Conservation (phyloP, 2,329 filamentous ascomycete genomes). For the Alternaria solani region DNA sequence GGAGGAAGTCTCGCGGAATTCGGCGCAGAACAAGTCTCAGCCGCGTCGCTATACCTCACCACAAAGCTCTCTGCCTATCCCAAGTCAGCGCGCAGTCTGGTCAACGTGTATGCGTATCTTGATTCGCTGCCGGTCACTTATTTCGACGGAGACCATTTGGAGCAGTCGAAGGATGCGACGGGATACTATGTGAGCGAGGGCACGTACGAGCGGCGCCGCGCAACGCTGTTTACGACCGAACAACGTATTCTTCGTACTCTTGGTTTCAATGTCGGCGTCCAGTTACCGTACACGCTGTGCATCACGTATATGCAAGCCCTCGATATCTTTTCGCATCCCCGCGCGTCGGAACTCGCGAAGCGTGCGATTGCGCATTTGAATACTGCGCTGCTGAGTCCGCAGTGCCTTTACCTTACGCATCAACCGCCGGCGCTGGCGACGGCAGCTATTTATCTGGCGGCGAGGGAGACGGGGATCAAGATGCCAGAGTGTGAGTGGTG, state of each 20-base stretch:
- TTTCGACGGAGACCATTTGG: constrained; percentile 51
- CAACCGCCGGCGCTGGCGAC: constrained; percentile 87
- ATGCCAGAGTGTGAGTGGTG: constrained; percentile 91
- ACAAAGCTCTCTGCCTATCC: constrained; percentile 83
- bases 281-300: constrained; percentile 84
- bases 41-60: constrained; percentile 80
- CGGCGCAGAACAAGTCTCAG: constrained; percentile 76
- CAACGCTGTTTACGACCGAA: constrained; percentile 77
- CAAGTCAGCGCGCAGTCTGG: constrained; percentile 78
- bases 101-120: constrained; percentile 87
- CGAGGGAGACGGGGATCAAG: constrained; percentile 76
- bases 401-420: constrained; percentile 89
- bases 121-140: constrained; percentile 68
- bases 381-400: constrained; percentile 82
- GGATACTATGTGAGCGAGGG: constrained; percentile 73
- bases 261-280: constrained; percentile 83
- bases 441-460: constrained; percentile 89
- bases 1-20: constrained; percentile 59
- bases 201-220: constrained; percentile 67
- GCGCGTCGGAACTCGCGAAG: constrained; percentile 64
- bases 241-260: constrained; percentile 77
- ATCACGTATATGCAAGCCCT: constrained; percentile 93
- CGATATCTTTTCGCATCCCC: constrained; percentile 65
- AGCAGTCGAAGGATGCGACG: constrained; percentile 32
- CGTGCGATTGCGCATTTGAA: constrained; percentile 83